Evolutionary conservation across 768 basidiomycete genomes (phyloP).

Genomic region (Tylopilus vinaceipallidus): DNA sequence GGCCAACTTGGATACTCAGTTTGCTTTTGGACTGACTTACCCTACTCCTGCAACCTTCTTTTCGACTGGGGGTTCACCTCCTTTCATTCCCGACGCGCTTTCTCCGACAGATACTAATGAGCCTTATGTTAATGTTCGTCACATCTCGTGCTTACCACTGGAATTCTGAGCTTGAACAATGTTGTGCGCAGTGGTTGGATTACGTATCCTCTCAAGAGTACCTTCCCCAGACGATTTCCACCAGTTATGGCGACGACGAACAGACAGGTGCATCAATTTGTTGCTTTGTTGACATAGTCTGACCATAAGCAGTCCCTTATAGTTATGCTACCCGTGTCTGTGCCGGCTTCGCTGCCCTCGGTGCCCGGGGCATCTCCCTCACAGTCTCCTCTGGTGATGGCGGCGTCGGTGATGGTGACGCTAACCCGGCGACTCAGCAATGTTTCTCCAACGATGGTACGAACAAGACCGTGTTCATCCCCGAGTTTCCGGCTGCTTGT

Average conservation of each 20-base stretch:
- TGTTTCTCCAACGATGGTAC: slow-evolving; percentile 61
- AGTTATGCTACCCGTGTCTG: slow-evolving; percentile 61
- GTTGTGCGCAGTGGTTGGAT: slow-evolving; percentile 54
- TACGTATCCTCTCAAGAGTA: slow-evolving; percentile 44
- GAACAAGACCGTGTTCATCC: slow-evolving; percentile 53
- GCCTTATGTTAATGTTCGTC: slow-evolving; percentile 44
- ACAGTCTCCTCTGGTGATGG: slow-evolving; percentile 65
- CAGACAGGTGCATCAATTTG: slow-evolving; percentile 49
- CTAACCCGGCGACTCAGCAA: slow-evolving; percentile 49
- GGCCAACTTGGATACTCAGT: slow-evolving; percentile 68
- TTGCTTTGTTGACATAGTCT: slow-evolving; percentile 22
- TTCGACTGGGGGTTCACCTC: slow-evolving; percentile 63
- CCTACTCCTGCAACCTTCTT: slow-evolving; percentile 61
- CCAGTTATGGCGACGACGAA: slow-evolving; percentile 72
- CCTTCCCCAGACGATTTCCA: slow-evolving; percentile 62
- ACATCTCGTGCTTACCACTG: neutral
- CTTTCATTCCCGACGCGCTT: slow-evolving; percentile 48
- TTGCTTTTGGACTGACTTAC: slow-evolving; percentile 60
- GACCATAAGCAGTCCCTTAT: slow-evolving; percentile 43
- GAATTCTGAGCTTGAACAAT: neutral
- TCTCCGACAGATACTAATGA: slow-evolving; percentile 47
- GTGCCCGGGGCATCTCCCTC: slow-evolving; percentile 63
- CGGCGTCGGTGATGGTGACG: slow-evolving; percentile 67
- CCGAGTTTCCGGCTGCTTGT: slow-evolving; percentile 60
- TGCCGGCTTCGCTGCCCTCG: slow-evolving; percentile 59